A percentile compares a stretch with the other conserved stretches of the same genome.
Conservation (phyloP, 2,329 filamentous ascomycete genomes). For the Fusarium foetens region DNA sequence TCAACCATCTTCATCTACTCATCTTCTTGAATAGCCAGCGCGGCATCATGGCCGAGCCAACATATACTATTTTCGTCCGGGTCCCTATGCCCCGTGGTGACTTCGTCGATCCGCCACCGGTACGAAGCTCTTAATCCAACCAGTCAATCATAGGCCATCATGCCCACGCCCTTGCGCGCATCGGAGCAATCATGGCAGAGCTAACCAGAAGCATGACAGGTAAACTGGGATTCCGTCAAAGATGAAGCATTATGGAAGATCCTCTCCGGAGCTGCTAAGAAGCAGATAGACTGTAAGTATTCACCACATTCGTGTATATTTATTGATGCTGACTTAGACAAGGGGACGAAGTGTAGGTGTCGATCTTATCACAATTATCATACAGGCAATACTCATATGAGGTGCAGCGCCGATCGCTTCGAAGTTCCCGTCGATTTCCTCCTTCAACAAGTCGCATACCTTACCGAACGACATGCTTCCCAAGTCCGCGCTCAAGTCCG, state of each 20-base stretch:
- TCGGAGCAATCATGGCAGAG: constrained; percentile 21
- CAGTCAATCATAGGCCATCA: constrained; percentile 22
- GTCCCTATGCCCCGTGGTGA: constrained; percentile 88
- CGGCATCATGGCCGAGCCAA: constrained; percentile 60
- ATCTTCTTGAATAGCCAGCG: constrained; percentile 32
- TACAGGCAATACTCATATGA: constrained; percentile 37
- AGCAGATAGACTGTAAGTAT: constrained; percentile 83
- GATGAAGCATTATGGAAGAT: constrained; percentile 92
- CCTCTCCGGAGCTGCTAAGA: constrained; percentile 82
- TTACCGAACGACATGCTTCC: constrained; percentile 89
- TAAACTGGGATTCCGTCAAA: constrained; percentile 88
- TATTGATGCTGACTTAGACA: constrained; percentile 32
- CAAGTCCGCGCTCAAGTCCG: constrained; percentile 92
- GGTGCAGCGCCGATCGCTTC: constrained; percentile 74
- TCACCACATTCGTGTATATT: background rate
- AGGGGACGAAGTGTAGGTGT: constrained; percentile 81
- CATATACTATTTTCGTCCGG: constrained; percentile 82
- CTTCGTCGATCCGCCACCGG: constrained; percentile 90
- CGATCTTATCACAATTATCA: constrained; percentile 27
- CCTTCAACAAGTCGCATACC: constrained; percentile 90
- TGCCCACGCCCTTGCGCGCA: constrained; percentile 25
- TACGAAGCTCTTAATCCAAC: constrained; percentile 54
- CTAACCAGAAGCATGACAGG: constrained; percentile 60
- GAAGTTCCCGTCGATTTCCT: constrained; percentile 89
- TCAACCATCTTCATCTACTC: constrained; percentile 31